Conservation (phyloP, 306 rosid genomes). For the Alnus rubra region DNA sequence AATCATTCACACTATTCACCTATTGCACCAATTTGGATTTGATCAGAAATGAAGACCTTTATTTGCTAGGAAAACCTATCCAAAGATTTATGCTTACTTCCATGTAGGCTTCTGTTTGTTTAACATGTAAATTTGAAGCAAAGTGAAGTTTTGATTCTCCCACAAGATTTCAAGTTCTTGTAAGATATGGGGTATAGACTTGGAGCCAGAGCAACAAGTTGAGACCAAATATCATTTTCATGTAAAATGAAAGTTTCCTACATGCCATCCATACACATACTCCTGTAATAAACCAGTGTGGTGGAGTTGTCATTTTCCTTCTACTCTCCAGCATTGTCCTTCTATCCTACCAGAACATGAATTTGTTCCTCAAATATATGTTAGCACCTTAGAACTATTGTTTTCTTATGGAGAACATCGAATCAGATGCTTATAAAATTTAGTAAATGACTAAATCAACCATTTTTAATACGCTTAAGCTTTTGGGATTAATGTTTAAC, state of each 20-base stretch:
- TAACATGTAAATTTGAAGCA: not conserved
- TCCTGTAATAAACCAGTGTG: not conserved
- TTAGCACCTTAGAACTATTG: not conserved
- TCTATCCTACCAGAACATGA: not conserved
- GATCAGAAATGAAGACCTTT: not conserved
- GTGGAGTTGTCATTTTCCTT: not conserved
- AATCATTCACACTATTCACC: too few relatives aligned
- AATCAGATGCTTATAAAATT: not conserved
- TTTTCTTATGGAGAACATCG: not conserved
- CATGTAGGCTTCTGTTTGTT: not conserved
- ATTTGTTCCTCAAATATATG: not conserved
- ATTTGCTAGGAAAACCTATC: not conserved
- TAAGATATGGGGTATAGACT: not conserved
- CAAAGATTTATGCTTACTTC: not conserved
- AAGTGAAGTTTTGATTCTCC: not conserved
- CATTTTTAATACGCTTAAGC: too few relatives aligned
- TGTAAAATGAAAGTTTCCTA: not conserved
- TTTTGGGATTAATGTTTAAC: too few relatives aligned
- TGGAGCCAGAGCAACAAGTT: not conserved
- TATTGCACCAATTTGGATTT: not conserved
- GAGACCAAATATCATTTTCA: not conserved
- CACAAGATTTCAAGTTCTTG: not conserved
- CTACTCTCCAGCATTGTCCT: not conserved
- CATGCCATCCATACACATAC: not conserved
- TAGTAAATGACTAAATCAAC: too few relatives aligned